Evolutionary conservation across 1,284 basidiomycete genomes (phyloP), one percentile per base, ranked within the genome.

Genomic region (Erythrobasidium hasegawianum): DNA sequence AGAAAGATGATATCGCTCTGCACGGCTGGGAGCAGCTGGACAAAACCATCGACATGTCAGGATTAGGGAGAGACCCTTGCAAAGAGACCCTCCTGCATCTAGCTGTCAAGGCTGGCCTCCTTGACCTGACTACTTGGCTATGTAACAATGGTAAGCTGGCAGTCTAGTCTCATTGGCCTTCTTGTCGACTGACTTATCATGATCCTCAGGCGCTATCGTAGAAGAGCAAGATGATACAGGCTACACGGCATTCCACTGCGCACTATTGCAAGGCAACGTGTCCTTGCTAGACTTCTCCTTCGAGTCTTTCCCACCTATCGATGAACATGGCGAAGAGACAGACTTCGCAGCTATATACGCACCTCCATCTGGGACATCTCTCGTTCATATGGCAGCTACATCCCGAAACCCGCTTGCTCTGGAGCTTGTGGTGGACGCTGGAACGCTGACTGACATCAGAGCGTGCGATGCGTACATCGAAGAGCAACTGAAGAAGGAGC

Each of bases 161-260:
- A n/a, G n/a, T n/a, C n/a, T n/a, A n/a, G n/a, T n/a, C n/a, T n/a
- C n/a, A n/a, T n/a, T n/a, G n/a, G n/a, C n/a, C n/a, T n/a, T n/a
- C n/a, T 14, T 2, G 10, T 18, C 2, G 11, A 9, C 40, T 27
- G 43, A 18, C 40, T 7, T 18, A 20, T 18, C 16, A 70, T 66
- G 57, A 64, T 67, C n/a, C 14, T 1, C 73, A 88, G 87, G 83
- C 76, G 86, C 86, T 54, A 85, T 87, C 68, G 79, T 82, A 22
- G 86, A 87, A 66, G 87, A 88, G 75, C 81, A 82, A 59, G 81
- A 88, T 75, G 80, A 79, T 0, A 70, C 78, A 57, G 81, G 81
- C 27, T 77, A 82, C 57, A 86, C 86, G 1, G 81, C 85, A 1
- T 84, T 87, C 77, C 87, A 88, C 74, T 70, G 84, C 59, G 85